Conservation (phyloP, 495 filamentous ascomycete genomes). For the Chaetomium tenue region DNA sequence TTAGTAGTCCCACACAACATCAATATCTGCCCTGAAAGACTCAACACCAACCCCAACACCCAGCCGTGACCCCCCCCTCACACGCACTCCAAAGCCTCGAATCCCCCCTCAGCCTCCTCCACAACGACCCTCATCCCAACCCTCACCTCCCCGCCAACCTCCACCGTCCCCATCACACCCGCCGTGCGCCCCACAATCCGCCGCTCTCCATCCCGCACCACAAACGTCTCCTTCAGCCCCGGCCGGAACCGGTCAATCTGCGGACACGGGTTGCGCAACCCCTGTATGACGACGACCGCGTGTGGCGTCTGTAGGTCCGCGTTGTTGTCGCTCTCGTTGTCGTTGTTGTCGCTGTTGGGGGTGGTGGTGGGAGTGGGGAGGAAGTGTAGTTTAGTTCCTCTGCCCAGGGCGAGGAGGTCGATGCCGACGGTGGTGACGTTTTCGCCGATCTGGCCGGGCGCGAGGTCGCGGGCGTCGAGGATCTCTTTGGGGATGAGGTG, state of each 20-base stretch:
- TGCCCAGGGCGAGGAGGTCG: conserved; percentile 14
- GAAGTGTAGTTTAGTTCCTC: conserved; percentile 21
- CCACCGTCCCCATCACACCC: conserved; percentile 22
- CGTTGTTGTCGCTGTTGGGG: not conserved
- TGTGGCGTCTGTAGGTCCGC: not conserved
- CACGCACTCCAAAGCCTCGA: conserved; percentile 8
- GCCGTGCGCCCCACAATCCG: conserved; percentile 16
- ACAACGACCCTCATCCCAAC: conserved; percentile 18
- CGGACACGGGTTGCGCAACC: conserved; percentile 22
- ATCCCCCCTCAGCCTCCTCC: conserved; percentile 4
- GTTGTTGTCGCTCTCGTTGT: not conserved
- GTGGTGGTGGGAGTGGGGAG: not conserved
- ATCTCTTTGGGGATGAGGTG: conserved; percentile 21
- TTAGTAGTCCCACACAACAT: no score
- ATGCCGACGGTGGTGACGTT: conserved; percentile 22
- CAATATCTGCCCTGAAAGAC: not conserved
- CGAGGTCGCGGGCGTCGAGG: conserved; percentile 11
- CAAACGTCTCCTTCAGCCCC: conserved; percentile 20
- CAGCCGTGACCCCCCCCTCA: not conserved
- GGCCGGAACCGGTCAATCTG: conserved; percentile 22
- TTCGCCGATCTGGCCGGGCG: conserved; percentile 20
- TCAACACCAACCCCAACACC: no score
- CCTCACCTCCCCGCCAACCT: conserved; percentile 9
- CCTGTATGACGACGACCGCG: conserved; percentile 18
- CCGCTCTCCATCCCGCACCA: conserved; percentile 16